Percentiles rank a stretch among this genome's conserved stretches.
phyloP scores from a whole-genome alignment of 495 filamentous ascomycete species.

The Penicillium ochrochloron region DNA sequence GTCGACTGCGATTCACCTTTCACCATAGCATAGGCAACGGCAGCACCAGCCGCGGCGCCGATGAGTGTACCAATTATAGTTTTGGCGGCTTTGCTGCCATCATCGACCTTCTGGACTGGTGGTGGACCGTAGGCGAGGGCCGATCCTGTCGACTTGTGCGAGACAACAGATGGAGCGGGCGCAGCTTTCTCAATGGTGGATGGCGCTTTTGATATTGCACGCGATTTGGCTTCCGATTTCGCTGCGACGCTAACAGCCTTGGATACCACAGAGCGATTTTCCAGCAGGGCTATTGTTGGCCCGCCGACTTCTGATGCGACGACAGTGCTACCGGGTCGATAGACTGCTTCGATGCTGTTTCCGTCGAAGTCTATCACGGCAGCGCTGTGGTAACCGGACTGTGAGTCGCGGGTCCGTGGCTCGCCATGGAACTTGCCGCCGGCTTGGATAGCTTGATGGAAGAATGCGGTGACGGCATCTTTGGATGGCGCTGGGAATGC shows the following conservation, averaged over 20 bases:
- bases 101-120: conserved; percentile 39
- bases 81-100: conserved; percentile 48
- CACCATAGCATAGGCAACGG: conserved; percentile 73
- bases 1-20: conserved; percentile 50
- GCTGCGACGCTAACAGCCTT: conserved; percentile 40
- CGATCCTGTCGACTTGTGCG: conserved; percentile 33
- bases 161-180: conserved; percentile 29
- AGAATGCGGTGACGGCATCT: conserved; percentile 62
- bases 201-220: conserved; percentile 38
- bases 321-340: conserved; percentile 39
- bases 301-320: conserved; percentile 34
- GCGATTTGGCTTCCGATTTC: conserved; percentile 35
- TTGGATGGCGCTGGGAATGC: conserved; percentile 60
- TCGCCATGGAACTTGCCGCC: conserved; percentile 61
- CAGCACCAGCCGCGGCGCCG: conserved; percentile 76
- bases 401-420: conserved; percentile 56
- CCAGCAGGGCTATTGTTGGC: conserved; percentile 41
- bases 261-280: conserved; percentile 47
- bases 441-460: conserved; percentile 59
- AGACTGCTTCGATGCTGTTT: conserved; percentile 66
- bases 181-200: conserved; percentile 34
- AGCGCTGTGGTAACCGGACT: conserved; percentile 61
- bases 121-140: conserved; percentile 39
- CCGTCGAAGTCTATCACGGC: conserved; percentile 64
- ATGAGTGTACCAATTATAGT: conserved; percentile 76